Percentiles rank a stretch among this genome's conserved stretches.
These are phyloP conservation scores for Euphorbia schlechtendalii DNA, from an alignment of 441 rosid genomes.

Conservation along the genomic window DNA sequence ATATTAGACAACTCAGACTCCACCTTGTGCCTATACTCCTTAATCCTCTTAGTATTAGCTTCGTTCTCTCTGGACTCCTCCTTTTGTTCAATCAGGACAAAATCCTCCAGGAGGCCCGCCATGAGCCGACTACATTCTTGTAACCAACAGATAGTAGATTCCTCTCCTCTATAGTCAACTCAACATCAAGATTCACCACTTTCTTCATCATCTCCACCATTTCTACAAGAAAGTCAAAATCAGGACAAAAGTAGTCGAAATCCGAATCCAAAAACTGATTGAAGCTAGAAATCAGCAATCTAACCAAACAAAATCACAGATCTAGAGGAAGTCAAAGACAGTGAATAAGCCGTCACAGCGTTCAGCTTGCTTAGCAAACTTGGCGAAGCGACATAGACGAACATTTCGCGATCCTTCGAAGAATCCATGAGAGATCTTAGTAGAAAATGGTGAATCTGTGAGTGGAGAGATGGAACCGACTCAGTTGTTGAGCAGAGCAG, in stretches of 20 bases:
- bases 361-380: conserved; percentile 31
- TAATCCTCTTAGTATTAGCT: conserved; percentile 21
- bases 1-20: conserved; percentile 19
- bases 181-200: conserved; percentile 21
- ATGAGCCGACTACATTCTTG: conserved; percentile 29
- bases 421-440: conserved; percentile 21
- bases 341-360: conserved; percentile 24
- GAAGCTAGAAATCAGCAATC: too few relatives aligned
- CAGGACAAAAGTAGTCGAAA: not conserved
- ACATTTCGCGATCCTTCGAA: conserved; percentile 20
- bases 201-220: conserved; percentile 31
- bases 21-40: conserved; percentile 23
- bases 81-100: conserved; percentile 27
- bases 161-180: conserved; percentile 29
- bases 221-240: conserved; percentile 21
- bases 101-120: conserved; percentile 31
- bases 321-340: not conserved
- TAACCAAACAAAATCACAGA: not conserved
- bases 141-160: conserved; percentile 32
- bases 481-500: too few relatives aligned
- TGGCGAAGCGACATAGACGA: conserved; percentile 26
- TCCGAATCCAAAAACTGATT: not conserved
- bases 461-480: too few relatives aligned
- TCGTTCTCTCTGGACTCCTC: conserved; percentile 28
- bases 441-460: too few relatives aligned